phyloP scores from a whole-genome alignment of 2,329 filamentous ascomycete species.

The Coleophoma eucalyptorum region DNA sequence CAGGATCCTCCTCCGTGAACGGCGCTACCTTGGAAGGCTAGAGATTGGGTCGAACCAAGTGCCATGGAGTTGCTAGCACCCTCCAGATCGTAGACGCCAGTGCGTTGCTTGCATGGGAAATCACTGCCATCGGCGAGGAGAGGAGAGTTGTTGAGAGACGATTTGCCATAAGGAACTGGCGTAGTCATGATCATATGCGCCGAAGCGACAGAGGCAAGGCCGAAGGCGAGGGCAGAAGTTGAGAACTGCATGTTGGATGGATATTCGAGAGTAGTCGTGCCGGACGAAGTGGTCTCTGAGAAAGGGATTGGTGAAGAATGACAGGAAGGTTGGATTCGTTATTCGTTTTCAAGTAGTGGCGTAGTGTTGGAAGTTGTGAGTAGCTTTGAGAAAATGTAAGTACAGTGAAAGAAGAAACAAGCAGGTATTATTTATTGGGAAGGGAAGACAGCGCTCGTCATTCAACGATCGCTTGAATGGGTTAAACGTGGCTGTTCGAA shows the following conservation, averaged over 20 bases:
- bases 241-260: conserved; percentile 40
- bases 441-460: too few relatives aligned
- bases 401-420: too few relatives aligned
- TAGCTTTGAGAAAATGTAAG: too few relatives aligned
- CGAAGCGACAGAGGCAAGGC: conserved; percentile 54
- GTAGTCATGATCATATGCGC: conserved; percentile 74
- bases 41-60: conserved; percentile 55
- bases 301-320: not conserved
- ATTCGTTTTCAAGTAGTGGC: too few relatives aligned
- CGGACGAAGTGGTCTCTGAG: conserved; percentile 17
- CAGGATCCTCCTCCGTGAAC: conserved; percentile 91
- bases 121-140: conserved; percentile 55
- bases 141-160: conserved; percentile 58
- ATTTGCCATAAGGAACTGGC: conserved; percentile 59
- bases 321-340: not conserved
- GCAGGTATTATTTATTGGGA: too few relatives aligned
- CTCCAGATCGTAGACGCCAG: conserved; percentile 40
- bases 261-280: conserved; percentile 15
- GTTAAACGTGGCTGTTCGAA: too few relatives aligned
- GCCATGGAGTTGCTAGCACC: conserved; percentile 54
- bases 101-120: conserved; percentile 79
- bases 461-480: too few relatives aligned
- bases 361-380: too few relatives aligned
- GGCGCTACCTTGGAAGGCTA: conserved; percentile 68
- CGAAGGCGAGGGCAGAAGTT: conserved; percentile 46